Conservation (phyloP, 345 rosid genomes). For the Adansonia digitata region DNA sequence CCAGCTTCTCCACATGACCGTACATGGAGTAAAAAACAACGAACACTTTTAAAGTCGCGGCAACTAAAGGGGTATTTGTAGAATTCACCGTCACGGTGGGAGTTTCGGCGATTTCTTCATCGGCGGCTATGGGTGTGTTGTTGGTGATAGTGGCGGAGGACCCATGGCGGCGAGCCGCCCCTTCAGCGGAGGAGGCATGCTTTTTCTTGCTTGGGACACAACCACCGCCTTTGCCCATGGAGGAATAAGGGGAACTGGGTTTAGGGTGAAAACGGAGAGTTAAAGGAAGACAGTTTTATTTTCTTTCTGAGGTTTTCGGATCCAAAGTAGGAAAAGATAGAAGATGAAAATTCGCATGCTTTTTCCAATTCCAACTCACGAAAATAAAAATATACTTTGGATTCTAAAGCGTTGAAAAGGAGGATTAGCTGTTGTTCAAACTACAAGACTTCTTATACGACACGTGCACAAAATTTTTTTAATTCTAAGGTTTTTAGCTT, state of each 20-base stretch:
- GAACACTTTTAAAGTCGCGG: slow-evolving; percentile 34
- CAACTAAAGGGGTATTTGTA: background rate
- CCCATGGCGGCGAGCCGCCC: slow-evolving; percentile 20
- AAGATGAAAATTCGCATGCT: background rate
- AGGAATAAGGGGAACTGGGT: slow-evolving; percentile 2
- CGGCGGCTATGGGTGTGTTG: slow-evolving; percentile 39
- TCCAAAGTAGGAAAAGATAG: background rate
- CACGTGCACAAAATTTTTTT: no score
- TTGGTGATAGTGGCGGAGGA: slow-evolving; percentile 1
- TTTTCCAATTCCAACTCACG: background rate
- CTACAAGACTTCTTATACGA: no score
- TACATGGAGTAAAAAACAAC: slow-evolving; percentile 68
- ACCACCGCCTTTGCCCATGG: slow-evolving; percentile 96
- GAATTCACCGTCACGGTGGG: slow-evolving; percentile 18
- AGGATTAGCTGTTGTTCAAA: no score
- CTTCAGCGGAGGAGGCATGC: slow-evolving; percentile 30
- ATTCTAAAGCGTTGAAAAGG: no score
- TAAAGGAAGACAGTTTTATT: background rate
- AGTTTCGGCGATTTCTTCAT: slow-evolving; percentile 25
- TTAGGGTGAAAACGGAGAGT: no score
- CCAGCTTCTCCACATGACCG: slow-evolving; percentile 69
- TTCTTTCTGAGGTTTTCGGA: background rate
- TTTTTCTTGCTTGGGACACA: slow-evolving; percentile 94
- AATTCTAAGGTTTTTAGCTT: no score
- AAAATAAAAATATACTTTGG: background rate